Base-by-base conservation (phyloP, 1,139 yeast species). In the Geotrichum fermentans region DNA sequence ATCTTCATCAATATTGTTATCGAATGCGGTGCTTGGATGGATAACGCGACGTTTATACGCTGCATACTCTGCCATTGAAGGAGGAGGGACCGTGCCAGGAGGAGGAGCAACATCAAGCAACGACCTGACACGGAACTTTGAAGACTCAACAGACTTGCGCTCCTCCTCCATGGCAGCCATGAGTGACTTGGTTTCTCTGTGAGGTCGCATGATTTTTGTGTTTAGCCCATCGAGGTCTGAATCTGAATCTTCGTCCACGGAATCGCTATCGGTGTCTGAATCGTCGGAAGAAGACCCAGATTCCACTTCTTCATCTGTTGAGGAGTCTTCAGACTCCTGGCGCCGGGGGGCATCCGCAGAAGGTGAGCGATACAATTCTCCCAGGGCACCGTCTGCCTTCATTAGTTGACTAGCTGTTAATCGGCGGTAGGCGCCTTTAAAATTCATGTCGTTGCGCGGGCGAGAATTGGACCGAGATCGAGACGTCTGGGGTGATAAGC, bases 201-300 rank as follows among this genome's bases (percentile, higher is more conserved):
- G 46, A 2, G 55, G 48, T 10, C 43, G 55, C 10, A 43, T 49
- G 14, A 51, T 40, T 2, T 51, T 47, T 3, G 52, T 47, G 47
- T 43, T 53, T 30, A 46, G 48, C 29, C 52, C 49, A 41, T 40
- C 43, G 53, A 38, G 20, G 24, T 56, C 52, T 3, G 50, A 51
- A 8, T 49, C 56, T 5, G 47, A 55, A 8, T 49, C 51, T 14
- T 73, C 72, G 40, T 74, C 78, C 50, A 72, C 76, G 22, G 76
- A 73, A n/a, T 77, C 74, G 6, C 82, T 83, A 11, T 80, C 79
- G 50, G 79, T 71, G 52, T 82, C 88, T 58, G 83, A 76, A 34
- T 69, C 66, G 42, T 72, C 75, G 64, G 57, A 56, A 6, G 56
- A 49, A 11, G 47, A 29, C 3, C 43, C 57, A 20, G 50, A 47